Percentiles rank a stretch among this genome's conserved stretches.
phyloP scores from a whole-genome alignment of 1,284 basidiomycete genomes.

The Cutaneotrichosporon cyanovorans region DNA sequence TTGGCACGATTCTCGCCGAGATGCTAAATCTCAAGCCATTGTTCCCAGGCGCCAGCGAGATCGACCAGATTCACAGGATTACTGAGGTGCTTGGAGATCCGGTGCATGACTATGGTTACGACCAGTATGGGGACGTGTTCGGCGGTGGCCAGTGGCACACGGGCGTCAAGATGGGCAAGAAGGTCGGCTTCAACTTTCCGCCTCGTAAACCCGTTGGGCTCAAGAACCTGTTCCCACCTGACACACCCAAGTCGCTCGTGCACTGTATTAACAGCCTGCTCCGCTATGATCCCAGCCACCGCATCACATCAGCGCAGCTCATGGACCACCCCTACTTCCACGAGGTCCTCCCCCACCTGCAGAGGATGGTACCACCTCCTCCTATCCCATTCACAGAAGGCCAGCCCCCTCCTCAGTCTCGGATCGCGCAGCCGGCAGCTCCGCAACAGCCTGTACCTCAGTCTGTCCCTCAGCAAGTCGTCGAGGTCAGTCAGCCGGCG shows the following conservation, averaged over 20 bases:
- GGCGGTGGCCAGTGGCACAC: conserved; percentile 85
- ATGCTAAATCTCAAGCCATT: conserved; percentile 89
- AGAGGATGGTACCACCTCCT: conserved; percentile 54
- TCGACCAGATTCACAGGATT: conserved; percentile 87
- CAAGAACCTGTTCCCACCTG: conserved; percentile 67
- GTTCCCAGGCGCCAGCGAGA: conserved; percentile 93
- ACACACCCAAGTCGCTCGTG: conserved; percentile 70
- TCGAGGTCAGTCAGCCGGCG: conserved; percentile 55
- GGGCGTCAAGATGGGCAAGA: conserved; percentile 77
- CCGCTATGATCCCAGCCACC: conserved; percentile 79
- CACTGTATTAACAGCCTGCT: conserved; percentile 89
- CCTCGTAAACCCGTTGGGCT: conserved; percentile 75
- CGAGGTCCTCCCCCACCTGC: conserved; percentile 52
- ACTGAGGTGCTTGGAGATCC: conserved; percentile 92
- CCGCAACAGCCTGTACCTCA: no score
- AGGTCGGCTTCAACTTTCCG: conserved; percentile 81
- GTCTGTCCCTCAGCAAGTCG: conserved; percentile 29
- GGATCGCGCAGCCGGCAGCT: conserved; percentile 21
- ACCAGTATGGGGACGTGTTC: conserved; percentile 59
- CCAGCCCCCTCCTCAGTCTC: conserved; percentile 26
- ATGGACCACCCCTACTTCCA: conserved; percentile 80
- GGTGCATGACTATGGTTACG: conserved; percentile 68
- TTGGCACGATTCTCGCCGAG: conserved; percentile 97
- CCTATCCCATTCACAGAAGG: conserved; percentile 46
- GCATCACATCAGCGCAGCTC: conserved; percentile 79